These are phyloP conservation scores for Hygrophorus russula DNA, from an alignment of 768 basidiomycete genomes.

Conservation along the genomic window DNA sequence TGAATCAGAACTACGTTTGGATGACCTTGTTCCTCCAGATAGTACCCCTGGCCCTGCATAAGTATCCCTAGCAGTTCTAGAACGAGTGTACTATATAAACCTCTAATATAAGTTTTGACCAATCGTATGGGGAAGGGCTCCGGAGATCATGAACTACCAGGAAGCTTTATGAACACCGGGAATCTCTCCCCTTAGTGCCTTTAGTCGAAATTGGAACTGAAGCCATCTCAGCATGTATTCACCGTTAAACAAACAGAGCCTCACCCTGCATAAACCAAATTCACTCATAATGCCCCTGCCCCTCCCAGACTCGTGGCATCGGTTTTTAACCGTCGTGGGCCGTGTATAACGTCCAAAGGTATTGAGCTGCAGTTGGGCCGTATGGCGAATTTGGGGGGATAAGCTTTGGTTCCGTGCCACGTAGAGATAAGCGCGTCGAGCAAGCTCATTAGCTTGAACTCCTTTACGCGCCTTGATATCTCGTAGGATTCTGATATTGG, in stretches of 20 bases:
- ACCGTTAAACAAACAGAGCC: conserved; percentile 8
- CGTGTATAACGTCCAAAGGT: conserved; percentile 74
- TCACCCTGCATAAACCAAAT: conserved; percentile 77
- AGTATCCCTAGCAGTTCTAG: not conserved
- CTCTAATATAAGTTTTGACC: not conserved
- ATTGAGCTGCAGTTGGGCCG: conserved; percentile 90
- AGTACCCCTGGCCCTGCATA: conserved; percentile 14
- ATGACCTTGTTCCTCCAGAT: conserved; percentile 35
- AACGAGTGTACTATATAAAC: not conserved
- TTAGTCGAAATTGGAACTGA: conserved; percentile 85
- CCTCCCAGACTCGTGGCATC: conserved; percentile 76
- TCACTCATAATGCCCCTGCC: conserved; percentile 85
- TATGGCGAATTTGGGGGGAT: conserved; percentile 82
- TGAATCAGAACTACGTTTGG: conserved; percentile 53
- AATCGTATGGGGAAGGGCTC: not conserved
- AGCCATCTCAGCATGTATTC: not conserved
- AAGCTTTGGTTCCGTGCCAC: conserved; percentile 87
- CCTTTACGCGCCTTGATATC: conserved; percentile 71
- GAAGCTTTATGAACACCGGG: conserved; percentile 85
- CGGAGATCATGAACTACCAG: conserved; percentile 46
- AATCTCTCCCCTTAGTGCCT: conserved; percentile 72
- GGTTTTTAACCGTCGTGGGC: conserved; percentile 81
- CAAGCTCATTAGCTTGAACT: conserved; percentile 66
- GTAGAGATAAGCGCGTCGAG: conserved; percentile 83
- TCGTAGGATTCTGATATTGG: conserved; percentile 46